Conservation (phyloP, 257 asterid species). For the Rubia yunnanensis region DNA sequence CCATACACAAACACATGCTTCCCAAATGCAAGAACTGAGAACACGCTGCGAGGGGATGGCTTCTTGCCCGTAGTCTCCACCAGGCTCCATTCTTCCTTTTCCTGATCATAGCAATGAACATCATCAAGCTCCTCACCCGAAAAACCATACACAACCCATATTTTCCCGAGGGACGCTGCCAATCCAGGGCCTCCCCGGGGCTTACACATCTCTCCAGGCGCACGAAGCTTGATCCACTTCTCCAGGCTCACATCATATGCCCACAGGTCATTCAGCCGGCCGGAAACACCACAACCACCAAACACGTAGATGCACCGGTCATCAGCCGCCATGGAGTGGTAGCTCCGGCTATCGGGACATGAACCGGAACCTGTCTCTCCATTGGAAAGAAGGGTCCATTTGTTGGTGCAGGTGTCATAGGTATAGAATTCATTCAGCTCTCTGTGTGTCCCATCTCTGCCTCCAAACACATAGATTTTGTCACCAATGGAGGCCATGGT, state of each 20-base stretch:
- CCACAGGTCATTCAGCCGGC: conserved; percentile 81
- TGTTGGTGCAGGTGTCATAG: conserved; percentile 43
- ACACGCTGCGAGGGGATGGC: conserved; percentile 69
- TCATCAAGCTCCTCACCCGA: conserved; percentile 75
- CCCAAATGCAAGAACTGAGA: conserved; percentile 51
- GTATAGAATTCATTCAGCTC: conserved; percentile 60
- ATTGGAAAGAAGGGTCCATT: conserved; percentile 52
- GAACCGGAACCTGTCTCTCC: conserved; percentile 24
- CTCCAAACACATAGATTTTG: conserved; percentile 64
- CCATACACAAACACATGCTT: conserved; percentile 51
- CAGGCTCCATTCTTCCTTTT: conserved; percentile 43
- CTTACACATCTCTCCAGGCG: conserved; percentile 50
- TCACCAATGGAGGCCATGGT: conserved; percentile 58
- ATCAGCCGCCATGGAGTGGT: conserved; percentile 80
- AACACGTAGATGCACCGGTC: conserved; percentile 46
- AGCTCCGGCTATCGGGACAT: conserved; percentile 69
- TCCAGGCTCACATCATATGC: conserved; percentile 45
- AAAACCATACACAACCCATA: conserved; percentile 94
- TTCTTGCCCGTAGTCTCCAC: conserved; percentile 70
- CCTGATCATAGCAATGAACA: conserved; percentile 56
- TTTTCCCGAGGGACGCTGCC: conserved; percentile 38
- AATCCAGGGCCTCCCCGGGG: conserved; percentile 90
- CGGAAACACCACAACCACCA: conserved; percentile 80
- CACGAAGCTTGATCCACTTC: conserved; percentile 48
- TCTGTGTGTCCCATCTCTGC: conserved; percentile 68